Percentiles rank a stretch among this genome's conserved stretches.
Conservation (phyloP, 148 eudicot genomes). For the Chenopodium berlandieri region DNA sequence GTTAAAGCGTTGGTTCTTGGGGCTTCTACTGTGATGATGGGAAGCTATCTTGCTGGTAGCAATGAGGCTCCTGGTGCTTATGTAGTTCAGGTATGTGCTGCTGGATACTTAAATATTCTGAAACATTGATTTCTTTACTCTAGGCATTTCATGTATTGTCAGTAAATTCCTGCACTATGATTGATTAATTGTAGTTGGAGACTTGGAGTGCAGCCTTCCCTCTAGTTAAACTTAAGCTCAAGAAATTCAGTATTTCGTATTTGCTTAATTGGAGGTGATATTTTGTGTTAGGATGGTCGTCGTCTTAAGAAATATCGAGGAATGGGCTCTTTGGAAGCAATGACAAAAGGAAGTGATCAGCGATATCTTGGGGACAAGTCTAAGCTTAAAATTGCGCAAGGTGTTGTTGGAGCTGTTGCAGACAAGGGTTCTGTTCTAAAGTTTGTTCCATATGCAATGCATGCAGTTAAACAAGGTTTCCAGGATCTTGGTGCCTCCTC, state of each 20-base stretch:
- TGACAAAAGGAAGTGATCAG: slow-evolving; percentile 92
- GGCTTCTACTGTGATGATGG: slow-evolving; percentile 99
- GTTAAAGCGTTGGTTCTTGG: slow-evolving; percentile 85
- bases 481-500: slow-evolving; percentile 94
- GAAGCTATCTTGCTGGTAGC: slow-evolving; percentile 95
- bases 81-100: slow-evolving; percentile 49
- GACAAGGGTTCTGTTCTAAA: slow-evolving; percentile 86
- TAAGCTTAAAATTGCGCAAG: slow-evolving; percentile 89
- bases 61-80: slow-evolving; percentile 90
- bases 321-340: slow-evolving; percentile 96
- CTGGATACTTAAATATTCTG: background rate
- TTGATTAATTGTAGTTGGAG: background rate
- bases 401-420: slow-evolving; percentile 88
- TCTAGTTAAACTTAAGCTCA: background rate
- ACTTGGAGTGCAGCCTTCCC: background rate
- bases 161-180: background rate
- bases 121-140: background rate
- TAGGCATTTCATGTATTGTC: background rate
- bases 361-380: slow-evolving; percentile 86
- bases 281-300: slow-evolving; percentile 48
- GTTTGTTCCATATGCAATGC: slow-evolving; percentile 82
- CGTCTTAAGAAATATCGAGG: slow-evolving; percentile 88
- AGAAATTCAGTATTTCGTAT: background rate
- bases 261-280: background rate
- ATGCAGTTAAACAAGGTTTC: slow-evolving; percentile 91